Conservation (phyloP, 78 protist species). For the Emiliania huxleyi region DNA sequence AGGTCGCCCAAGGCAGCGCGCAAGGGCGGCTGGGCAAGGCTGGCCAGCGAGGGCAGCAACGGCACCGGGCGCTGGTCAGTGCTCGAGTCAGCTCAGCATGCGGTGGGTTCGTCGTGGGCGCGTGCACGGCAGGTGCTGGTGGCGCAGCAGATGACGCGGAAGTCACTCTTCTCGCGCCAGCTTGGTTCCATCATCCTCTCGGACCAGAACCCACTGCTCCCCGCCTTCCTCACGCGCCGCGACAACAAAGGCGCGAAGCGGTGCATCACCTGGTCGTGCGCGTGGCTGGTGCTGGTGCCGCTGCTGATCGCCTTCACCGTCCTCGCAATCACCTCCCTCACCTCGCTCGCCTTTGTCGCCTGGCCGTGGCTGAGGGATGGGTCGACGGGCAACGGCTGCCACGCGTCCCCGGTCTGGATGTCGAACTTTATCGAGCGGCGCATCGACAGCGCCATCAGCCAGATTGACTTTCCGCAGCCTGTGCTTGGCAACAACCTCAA, state of each 20-base stretch:
- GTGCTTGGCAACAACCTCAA: not conserved
- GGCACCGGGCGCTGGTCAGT: too few relatives aligned
- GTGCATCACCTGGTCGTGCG: not conserved
- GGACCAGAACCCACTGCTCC: too few relatives aligned
- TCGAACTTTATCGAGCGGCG: not conserved
- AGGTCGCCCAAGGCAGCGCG: too few relatives aligned
- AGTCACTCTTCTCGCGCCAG: not conserved
- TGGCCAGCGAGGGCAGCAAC: too few relatives aligned
- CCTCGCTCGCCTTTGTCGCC: not conserved
- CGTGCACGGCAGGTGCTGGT: too few relatives aligned
- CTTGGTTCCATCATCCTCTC: not conserved
- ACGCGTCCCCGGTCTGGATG: not conserved
- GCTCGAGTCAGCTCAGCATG: too few relatives aligned
- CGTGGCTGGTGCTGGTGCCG: not conserved
- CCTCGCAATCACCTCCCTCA: not conserved
- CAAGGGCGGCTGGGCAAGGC: too few relatives aligned
- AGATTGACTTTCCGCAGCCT: not conserved
- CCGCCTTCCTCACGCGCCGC: not conserved
- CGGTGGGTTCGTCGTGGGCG: too few relatives aligned
- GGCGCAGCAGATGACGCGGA: not conserved
- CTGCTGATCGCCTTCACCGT: not conserved
- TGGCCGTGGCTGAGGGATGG: not conserved
- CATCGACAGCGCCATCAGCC: not conserved
- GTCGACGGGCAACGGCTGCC: not conserved
- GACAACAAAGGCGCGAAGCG: not conserved